Percentiles rank a stretch among this genome's conserved stretches.
Conservation (phyloP, 768 basidiomycete species). For the Agrocybe chaxingu region DNA sequence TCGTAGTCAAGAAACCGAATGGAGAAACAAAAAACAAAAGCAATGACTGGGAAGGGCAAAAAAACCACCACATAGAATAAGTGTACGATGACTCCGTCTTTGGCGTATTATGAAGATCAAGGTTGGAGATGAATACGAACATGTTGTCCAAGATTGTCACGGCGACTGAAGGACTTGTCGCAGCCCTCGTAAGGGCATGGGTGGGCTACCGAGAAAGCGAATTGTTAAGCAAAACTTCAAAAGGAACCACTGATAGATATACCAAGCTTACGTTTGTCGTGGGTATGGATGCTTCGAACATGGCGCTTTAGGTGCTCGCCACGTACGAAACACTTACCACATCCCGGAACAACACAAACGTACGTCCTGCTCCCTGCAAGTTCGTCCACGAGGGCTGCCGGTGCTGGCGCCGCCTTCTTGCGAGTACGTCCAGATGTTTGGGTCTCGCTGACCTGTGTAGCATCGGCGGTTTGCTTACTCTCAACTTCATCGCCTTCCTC, state of each 20-base stretch:
- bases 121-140: slow-evolving; percentile 52
- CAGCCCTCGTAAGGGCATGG: slow-evolving; percentile 63
- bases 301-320: slow-evolving; percentile 83
- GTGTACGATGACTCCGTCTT: not conserved
- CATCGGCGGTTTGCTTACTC: slow-evolving; percentile 1
- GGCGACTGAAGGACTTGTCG: slow-evolving; percentile 66
- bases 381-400: slow-evolving; percentile 12
- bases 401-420: slow-evolving; percentile 8
- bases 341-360: slow-evolving; percentile 66
- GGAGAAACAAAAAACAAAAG: not conserved
- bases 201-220: slow-evolving; percentile 36
- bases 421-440: slow-evolving; percentile 5
- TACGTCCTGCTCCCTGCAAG: slow-evolving; percentile 42
- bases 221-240: not conserved
- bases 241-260: not conserved
- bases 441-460: slow-evolving; percentile 15
- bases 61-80: not conserved
- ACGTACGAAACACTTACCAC: slow-evolving; percentile 76
- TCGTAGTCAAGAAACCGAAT: not conserved
- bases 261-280: slow-evolving; percentile 71
- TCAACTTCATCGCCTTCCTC: slow-evolving; percentile 3
- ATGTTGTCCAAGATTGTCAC: slow-evolving; percentile 79
- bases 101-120: slow-evolving; percentile 3
- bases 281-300: slow-evolving; percentile 75
- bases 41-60: not conserved